Conservation (phyloP, 352 stramenopile genomes). For the Phytophthora megakarya region DNA sequence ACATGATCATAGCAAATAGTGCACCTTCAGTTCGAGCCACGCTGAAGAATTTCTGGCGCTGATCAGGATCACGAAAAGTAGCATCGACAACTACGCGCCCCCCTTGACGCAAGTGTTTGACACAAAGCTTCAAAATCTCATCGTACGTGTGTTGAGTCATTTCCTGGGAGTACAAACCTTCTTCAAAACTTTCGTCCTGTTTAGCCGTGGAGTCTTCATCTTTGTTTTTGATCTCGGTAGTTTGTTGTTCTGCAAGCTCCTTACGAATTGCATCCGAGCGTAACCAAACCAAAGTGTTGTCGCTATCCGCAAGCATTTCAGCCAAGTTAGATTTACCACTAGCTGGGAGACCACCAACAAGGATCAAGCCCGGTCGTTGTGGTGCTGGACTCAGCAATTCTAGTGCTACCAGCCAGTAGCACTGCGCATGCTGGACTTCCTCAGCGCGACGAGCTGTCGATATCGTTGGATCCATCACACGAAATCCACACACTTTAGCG, state of each 20-base stretch:
- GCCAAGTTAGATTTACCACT: slow-evolving; percentile 72
- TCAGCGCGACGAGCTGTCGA: slow-evolving; percentile 36
- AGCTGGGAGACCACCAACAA: slow-evolving; percentile 62
- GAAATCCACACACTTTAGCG: slow-evolving; percentile 72
- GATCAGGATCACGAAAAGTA: slow-evolving; percentile 57
- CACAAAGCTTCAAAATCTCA: slow-evolving; percentile 50
- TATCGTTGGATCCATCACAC: slow-evolving; percentile 59
- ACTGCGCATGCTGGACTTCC: slow-evolving; percentile 51
- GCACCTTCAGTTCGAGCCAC: slow-evolving; percentile 53
- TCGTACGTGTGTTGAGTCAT: slow-evolving; percentile 73
- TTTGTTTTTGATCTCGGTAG: slow-evolving; percentile 4
- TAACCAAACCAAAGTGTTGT: slow-evolving; percentile 54
- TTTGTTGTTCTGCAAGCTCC: slow-evolving; percentile 40
- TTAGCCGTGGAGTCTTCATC: slow-evolving; percentile 6
- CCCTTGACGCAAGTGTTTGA: slow-evolving; percentile 47
- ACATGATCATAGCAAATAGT: slow-evolving; percentile 58
- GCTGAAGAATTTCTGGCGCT: slow-evolving; percentile 50
- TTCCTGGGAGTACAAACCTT: slow-evolving; percentile 61
- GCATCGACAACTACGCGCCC: slow-evolving; percentile 65
- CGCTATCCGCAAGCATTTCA: slow-evolving; percentile 52
- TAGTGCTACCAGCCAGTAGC: slow-evolving; percentile 72
- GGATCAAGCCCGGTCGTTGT: slow-evolving; percentile 56
- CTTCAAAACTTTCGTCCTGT: slow-evolving; percentile 46
- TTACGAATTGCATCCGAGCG: slow-evolving; percentile 72
- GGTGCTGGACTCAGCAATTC: slow-evolving; percentile 47